Percentiles rank a stretch among this genome's conserved stretches.
Conservation (phyloP, 169 alveolate genomes). For the Plasmodium yoelii region DNA sequence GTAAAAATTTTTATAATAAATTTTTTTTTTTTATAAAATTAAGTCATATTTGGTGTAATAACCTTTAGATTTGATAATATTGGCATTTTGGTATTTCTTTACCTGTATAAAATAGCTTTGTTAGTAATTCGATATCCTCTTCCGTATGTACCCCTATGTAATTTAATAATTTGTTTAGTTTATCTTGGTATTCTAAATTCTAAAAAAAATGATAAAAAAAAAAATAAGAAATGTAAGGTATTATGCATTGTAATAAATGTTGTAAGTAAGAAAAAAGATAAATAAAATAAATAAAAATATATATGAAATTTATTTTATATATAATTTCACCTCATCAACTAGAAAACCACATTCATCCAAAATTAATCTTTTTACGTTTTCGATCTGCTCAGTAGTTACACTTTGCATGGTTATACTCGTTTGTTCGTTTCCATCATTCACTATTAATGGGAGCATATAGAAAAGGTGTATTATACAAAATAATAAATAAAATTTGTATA, state of each 20-base stretch:
- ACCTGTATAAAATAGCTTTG: conserved; percentile 52
- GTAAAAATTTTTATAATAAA: too few species aligned
- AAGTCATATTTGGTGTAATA: too few species aligned
- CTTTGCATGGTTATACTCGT: neutral
- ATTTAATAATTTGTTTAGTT: conserved; percentile 32
- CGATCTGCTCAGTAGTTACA: conserved; percentile 46
- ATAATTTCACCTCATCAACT: conserved; percentile 23
- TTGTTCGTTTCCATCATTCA: conserved; percentile 12
- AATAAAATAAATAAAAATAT: neutral
- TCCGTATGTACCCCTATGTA: conserved; percentile 54
- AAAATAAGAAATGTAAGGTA: neutral
- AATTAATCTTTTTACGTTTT: conserved; percentile 36
- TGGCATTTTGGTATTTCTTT: neutral
- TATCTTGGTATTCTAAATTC: conserved; percentile 41
- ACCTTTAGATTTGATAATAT: too few species aligned
- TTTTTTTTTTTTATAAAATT: too few species aligned
- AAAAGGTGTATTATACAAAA: neutral
- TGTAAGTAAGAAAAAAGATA: too few species aligned
- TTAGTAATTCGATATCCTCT: conserved; percentile 47
- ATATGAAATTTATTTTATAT: neutral
- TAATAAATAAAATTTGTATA: conserved; percentile 2
- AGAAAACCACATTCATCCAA: conserved; percentile 58
- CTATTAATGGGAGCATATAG: neutral
- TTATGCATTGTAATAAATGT: too few species aligned
- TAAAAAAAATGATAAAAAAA: neutral